Conservation (phyloP, 805 yeast genomes). For the Scheffersomyces spartinae region DNA sequence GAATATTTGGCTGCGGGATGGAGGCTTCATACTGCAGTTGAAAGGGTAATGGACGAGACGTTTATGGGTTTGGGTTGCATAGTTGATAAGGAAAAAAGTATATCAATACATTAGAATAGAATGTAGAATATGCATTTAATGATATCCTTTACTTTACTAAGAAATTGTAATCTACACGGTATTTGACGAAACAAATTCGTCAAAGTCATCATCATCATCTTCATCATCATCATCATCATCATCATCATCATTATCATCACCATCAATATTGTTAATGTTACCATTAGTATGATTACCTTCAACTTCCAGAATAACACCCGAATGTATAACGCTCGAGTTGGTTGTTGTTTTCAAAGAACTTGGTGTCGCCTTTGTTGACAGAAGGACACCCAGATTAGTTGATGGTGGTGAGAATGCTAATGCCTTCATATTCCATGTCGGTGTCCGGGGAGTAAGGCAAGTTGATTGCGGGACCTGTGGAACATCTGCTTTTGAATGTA, state of each 20-base stretch:
- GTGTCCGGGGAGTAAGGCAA: too few species aligned
- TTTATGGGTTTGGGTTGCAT: slow-evolving; percentile 83
- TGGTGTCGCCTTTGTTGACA: not conserved
- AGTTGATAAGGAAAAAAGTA: slow-evolving; percentile 34
- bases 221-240: not conserved
- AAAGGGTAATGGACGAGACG: slow-evolving; percentile 75
- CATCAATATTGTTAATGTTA: not conserved
- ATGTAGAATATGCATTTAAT: not conserved
- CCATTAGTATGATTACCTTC: not conserved
- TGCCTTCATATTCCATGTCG: too few species aligned
- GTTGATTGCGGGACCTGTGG: too few species aligned
- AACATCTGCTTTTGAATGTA: too few species aligned
- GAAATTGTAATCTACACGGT: too few species aligned
- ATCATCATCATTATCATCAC: too few species aligned
- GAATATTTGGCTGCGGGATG: slow-evolving; percentile 83
- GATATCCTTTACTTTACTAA: not conserved
- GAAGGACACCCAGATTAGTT: too few species aligned
- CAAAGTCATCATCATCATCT: not conserved
- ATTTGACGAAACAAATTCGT: not conserved
- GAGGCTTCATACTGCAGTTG: slow-evolving; percentile 55
- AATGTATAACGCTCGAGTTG: not conserved
- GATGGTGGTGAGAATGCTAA: too few species aligned
- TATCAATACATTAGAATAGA: not conserved
- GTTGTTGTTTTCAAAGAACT: not conserved
- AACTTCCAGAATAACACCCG: not conserved